These are phyloP conservation scores for Fomitopsis betulina DNA, from an alignment of 1,284 basidiomycete genomes.

Conservation along the genomic window DNA sequence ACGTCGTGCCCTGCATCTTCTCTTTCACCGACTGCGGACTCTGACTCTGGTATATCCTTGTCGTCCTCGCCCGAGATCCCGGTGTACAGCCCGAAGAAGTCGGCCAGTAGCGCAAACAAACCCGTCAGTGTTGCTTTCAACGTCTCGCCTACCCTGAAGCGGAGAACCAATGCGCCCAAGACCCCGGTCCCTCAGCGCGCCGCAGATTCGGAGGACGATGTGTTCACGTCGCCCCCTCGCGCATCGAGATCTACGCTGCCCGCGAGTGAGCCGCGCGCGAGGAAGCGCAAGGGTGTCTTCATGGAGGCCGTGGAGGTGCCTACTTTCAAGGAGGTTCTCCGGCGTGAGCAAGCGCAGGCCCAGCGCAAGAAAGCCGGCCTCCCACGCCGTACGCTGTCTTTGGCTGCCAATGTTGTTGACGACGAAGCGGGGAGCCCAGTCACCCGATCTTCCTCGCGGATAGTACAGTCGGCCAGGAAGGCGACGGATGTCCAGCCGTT, in stretches of 20 bases:
- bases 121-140: not conserved
- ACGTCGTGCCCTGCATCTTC: not conserved
- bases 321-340: conserved; percentile 8
- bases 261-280: conserved; percentile 14
- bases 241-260: not conserved
- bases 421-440: not conserved
- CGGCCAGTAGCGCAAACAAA: not conserved
- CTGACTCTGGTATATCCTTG: not conserved
- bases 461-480: conserved; percentile 22
- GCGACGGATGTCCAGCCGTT: conserved; percentile 13
- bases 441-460: not conserved
- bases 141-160: not conserved
- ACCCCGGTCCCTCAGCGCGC: not conserved
- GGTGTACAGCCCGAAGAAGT: not conserved
- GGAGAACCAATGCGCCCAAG: not conserved
- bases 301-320: conserved; percentile 56
- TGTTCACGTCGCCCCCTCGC: not conserved
- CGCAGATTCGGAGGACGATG: not conserved
- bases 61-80: conserved; percentile 1
- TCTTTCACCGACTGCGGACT: not conserved
- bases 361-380: not conserved
- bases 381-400: not conserved
- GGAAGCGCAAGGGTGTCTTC: conserved; percentile 44
- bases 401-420: not conserved
- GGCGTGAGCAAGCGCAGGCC: conserved; percentile 1